phyloP scores from a whole-genome alignment of 2,329 filamentous ascomycete species.

The Aspergillus proliferans region DNA sequence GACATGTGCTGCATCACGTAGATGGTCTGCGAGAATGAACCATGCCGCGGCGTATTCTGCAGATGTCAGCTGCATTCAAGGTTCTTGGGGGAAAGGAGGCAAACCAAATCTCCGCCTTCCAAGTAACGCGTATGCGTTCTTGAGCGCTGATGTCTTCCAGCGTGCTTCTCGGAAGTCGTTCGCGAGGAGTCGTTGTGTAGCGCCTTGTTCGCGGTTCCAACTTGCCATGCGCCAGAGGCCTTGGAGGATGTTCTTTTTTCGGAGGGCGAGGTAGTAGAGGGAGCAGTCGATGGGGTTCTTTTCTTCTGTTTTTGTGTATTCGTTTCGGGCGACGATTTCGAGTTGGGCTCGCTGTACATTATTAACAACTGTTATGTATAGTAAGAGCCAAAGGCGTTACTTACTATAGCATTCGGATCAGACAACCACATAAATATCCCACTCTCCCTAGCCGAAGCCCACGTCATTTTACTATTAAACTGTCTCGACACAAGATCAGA shows the following conservation, averaged over 20 bases:
- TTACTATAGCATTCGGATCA: slow-evolving; percentile 68
- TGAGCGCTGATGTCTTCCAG: slow-evolving; percentile 83
- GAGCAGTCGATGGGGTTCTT: slow-evolving; percentile 89
- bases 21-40: slow-evolving; percentile 80
- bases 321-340: slow-evolving; percentile 83
- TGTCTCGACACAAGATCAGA: slow-evolving; percentile 75
- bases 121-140: slow-evolving; percentile 93
- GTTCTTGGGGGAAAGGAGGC: slow-evolving; percentile 15
- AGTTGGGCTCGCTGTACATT: slow-evolving; percentile 63
- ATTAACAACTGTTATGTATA: slow-evolving; percentile 7
- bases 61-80: slow-evolving; percentile 1
- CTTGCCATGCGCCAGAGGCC: slow-evolving; percentile 91
- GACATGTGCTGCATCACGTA: slow-evolving; percentile 79
- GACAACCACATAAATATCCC: slow-evolving; percentile 94
- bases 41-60: slow-evolving; percentile 93
- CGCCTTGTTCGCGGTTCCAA: slow-evolving; percentile 78
- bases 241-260: slow-evolving; percentile 83
- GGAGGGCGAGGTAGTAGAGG: slow-evolving; percentile 82
- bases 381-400: slow-evolving; percentile 21
- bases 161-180: slow-evolving; percentile 84
- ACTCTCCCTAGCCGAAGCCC: slow-evolving; percentile 77
- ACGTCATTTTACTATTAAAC: slow-evolving; percentile 71
- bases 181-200: slow-evolving; percentile 72
- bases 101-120: slow-evolving; percentile 80
- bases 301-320: slow-evolving; percentile 81